Conservation (phyloP, 441 rosid genomes). For the California macrophylla region DNA sequence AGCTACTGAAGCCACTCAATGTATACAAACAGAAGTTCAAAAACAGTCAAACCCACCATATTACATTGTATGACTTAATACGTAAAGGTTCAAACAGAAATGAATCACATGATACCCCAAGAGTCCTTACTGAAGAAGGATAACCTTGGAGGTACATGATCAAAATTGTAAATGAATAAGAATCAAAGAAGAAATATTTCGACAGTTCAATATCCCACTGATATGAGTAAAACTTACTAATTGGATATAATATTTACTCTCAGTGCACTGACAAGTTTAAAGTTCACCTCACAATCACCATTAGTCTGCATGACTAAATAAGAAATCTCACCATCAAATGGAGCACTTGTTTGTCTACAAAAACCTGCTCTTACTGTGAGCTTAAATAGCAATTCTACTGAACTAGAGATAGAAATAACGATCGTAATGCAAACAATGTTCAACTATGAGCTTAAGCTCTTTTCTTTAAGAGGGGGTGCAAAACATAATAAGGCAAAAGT, state of each 20-base stretch:
- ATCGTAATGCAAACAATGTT: background rate
- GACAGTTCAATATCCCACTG: slow-evolving; percentile 11
- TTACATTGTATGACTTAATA: slow-evolving; percentile 12
- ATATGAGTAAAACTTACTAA: slow-evolving; percentile 6
- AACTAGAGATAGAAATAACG: background rate
- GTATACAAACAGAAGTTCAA: slow-evolving; percentile 20
- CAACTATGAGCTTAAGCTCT: background rate
- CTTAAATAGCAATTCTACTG: background rate
- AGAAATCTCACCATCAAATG: background rate
- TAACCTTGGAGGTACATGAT: slow-evolving; percentile 13
- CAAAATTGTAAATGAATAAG: slow-evolving; percentile 15
- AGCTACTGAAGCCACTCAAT: slow-evolving; percentile 35
- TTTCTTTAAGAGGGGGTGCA: background rate
- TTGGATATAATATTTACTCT: slow-evolving; percentile 3
- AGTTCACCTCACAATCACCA: slow-evolving; percentile 1
- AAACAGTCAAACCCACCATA: slow-evolving; percentile 15
- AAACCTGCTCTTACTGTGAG: background rate
- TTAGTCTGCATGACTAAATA: background rate
- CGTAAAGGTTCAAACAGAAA: slow-evolving; percentile 20
- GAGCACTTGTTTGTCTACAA: background rate
- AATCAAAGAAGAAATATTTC: slow-evolving; percentile 11
- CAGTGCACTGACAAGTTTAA: background rate
- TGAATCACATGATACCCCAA: slow-evolving; percentile 21
- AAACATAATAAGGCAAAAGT: slow-evolving; percentile 9
- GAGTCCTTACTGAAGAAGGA: slow-evolving; percentile 19